Conservation (phyloP, 805 yeast genomes). For the Spathaspora gorwiae region DNA sequence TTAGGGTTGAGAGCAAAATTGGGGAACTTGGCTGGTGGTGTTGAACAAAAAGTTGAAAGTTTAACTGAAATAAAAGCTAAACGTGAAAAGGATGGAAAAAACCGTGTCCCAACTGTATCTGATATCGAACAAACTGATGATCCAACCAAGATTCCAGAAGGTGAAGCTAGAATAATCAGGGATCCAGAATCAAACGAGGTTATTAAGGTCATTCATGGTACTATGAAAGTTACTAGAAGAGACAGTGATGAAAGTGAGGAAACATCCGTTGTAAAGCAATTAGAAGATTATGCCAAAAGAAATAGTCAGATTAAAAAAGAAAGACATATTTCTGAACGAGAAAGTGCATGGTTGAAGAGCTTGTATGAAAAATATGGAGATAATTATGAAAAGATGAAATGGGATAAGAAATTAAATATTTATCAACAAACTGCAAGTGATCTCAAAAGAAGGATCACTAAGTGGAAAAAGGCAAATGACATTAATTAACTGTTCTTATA, state of each 20-base stretch:
- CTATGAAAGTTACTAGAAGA: conserved; percentile 34
- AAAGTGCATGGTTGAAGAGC: conserved; percentile 62
- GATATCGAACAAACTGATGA: conserved; percentile 43
- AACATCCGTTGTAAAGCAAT: conserved; percentile 61
- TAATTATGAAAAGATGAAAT: conserved; percentile 82
- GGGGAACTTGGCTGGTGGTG: conserved; percentile 73
- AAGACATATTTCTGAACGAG: conserved; percentile 65
- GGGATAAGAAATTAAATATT: conserved; percentile 82
- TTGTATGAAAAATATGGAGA: conserved; percentile 80
- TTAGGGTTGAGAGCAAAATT: conserved; percentile 72
- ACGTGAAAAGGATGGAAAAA: conserved; percentile 18
- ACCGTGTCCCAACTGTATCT: conserved; percentile 19
- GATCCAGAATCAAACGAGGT: conserved; percentile 65
- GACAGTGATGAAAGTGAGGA: conserved; percentile 22
- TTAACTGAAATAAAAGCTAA: conserved; percentile 33
- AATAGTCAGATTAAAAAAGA: conserved; percentile 48
- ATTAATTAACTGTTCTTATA: conserved; percentile 12
- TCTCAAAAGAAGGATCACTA: conserved; percentile 61
- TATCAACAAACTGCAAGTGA: conserved; percentile 85
- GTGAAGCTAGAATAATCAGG: conserved; percentile 72
- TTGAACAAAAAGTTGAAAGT: conserved; percentile 51
- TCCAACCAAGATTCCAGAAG: conserved; percentile 64
- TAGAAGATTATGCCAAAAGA: conserved; percentile 48
- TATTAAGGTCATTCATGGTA: conserved; percentile 64
- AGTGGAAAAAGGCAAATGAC: conserved; percentile 57